These are phyloP conservation scores for Monilinia laxa DNA, from an alignment of 2,329 filamentous ascomycete genomes.

Conservation along the genomic window DNA sequence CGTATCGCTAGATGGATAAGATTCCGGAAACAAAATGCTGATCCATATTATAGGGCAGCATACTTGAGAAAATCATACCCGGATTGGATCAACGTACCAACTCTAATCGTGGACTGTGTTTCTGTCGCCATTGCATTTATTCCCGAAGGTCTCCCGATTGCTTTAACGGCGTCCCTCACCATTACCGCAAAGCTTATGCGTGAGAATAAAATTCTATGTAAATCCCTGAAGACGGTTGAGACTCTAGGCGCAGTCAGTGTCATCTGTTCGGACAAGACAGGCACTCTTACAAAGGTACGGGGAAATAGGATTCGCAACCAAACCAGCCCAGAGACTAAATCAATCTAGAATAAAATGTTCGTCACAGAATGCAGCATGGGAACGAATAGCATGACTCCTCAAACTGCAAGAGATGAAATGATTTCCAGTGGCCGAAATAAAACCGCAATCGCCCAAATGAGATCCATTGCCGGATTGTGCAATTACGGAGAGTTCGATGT, in stretches of 20 bases:
- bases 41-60: constrained; percentile 58
- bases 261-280: constrained; percentile 76
- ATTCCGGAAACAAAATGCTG: background rate
- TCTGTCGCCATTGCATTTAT: constrained; percentile 63
- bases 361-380: constrained; percentile 69
- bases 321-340: constrained; percentile 3
- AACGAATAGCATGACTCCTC: constrained; percentile 43
- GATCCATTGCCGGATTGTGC: constrained; percentile 63
- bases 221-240: constrained; percentile 74
- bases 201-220: constrained; percentile 74
- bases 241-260: constrained; percentile 70
- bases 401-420: constrained; percentile 49
- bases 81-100: constrained; percentile 67
- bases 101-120: constrained; percentile 58
- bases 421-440: constrained; percentile 31
- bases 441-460: constrained; percentile 56
- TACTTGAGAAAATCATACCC: constrained; percentile 66
- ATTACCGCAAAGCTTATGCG: constrained; percentile 75
- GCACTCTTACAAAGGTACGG: constrained; percentile 55
- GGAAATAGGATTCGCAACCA: background rate
- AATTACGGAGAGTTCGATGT: constrained; percentile 74
- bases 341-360: constrained; percentile 62
- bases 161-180: constrained; percentile 66
- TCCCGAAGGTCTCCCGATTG: constrained; percentile 69
- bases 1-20: background rate